Percentiles rank a stretch among this genome's conserved stretches.
Evolutionary conservation across 768 basidiomycete species (phyloP).

Genomic region (Cubamyces lactineus): DNA sequence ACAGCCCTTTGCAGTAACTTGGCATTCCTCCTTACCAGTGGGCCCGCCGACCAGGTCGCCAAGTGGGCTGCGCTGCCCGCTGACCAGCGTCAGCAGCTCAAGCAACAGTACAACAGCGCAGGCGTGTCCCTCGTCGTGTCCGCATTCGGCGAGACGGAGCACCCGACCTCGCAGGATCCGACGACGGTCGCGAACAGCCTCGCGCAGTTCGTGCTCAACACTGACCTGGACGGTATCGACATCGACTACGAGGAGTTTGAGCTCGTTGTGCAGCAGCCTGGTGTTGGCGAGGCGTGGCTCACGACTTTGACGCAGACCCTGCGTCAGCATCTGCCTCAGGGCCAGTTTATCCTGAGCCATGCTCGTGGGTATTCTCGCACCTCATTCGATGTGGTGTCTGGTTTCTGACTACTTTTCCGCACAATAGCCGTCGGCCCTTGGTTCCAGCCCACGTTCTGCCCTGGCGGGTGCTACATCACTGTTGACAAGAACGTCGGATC

Average conservation of each 20-base stretch:
- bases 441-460: too few species aligned
- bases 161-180: constrained; percentile 48
- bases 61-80: constrained; percentile 46
- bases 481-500: too few species aligned
- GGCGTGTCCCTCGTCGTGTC: constrained; percentile 65
- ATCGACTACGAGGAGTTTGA: constrained; percentile 61
- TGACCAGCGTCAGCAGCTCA: constrained; percentile 42
- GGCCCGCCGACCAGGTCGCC: constrained; percentile 47
- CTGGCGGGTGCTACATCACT: too few species aligned
- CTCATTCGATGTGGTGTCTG: too few species aligned
- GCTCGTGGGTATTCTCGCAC: constrained; percentile 32
- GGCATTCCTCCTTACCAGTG: constrained; percentile 45
- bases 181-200: constrained; percentile 43
- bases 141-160: constrained; percentile 50
- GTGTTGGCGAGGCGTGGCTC: constrained; percentile 53
- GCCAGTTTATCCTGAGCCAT: constrained; percentile 42
- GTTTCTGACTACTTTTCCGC: too few species aligned
- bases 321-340: constrained; percentile 36
- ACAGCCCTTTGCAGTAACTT: constrained; percentile 35
- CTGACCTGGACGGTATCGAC: constrained; percentile 55
- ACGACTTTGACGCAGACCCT: constrained; percentile 41
- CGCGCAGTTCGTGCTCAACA: constrained; percentile 49
- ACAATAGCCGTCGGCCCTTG: too few species aligned
- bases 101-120: constrained; percentile 52
- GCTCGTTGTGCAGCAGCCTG: constrained; percentile 57